Conservation (phyloP, 768 basidiomycete species). For the Termitomyces sp. region DNA sequence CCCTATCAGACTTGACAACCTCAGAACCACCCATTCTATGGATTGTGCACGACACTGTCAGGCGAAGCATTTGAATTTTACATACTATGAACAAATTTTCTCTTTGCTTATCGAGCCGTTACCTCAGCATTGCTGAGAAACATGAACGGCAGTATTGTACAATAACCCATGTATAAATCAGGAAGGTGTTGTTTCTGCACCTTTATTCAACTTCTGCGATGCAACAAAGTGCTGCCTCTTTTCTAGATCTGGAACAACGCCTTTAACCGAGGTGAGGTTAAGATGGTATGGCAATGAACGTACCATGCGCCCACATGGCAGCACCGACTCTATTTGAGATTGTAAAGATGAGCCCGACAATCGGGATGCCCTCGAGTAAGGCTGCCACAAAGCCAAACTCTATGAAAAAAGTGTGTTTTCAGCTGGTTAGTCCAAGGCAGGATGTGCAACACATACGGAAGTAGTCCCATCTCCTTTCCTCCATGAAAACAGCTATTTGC, state of each 20-base stretch:
- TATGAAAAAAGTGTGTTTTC: conserved; percentile 20
- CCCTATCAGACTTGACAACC: too few relatives aligned
- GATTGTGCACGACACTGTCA: too few relatives aligned
- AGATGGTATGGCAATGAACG: conserved; percentile 6
- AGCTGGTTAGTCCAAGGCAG: background rate
- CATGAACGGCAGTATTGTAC: background rate
- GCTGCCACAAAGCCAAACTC: conserved; percentile 86
- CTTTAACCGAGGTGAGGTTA: background rate
- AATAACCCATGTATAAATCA: background rate
- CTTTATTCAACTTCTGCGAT: background rate
- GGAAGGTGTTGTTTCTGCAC: background rate
- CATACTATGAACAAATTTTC: background rate
- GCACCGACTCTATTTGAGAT: conserved; percentile 87
- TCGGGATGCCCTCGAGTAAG: conserved; percentile 73
- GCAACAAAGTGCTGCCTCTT: conserved; percentile 49
- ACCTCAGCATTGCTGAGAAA: background rate
- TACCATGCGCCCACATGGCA: conserved; percentile 91
- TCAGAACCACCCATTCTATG: too few relatives aligned
- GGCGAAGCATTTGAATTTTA: too few relatives aligned
- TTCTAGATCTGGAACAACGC: conserved; percentile 46
- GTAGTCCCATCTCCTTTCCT: conserved; percentile 90
- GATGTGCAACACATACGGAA: conserved; percentile 38
- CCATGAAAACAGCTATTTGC: conserved; percentile 71
- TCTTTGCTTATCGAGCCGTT: background rate
- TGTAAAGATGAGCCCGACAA: conserved; percentile 76